These are phyloP conservation scores for Yamadazyma pseudoaaseri DNA, from an alignment of 1,139 yeast species.

Conservation along the genomic window DNA sequence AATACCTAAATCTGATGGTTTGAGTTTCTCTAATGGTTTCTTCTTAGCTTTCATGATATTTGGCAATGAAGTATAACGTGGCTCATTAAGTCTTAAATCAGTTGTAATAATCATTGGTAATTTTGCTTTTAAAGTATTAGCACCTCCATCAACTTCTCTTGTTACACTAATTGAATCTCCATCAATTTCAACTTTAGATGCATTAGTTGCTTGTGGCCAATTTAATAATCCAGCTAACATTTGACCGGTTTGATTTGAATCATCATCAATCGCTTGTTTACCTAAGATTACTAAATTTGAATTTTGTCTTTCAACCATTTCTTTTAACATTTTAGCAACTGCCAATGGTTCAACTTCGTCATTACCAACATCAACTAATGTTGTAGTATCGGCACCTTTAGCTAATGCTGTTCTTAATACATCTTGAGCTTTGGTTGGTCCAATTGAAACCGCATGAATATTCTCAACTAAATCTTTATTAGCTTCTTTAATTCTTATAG, in stretches of 20 bases:
- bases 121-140: conserved; percentile 73
- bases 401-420: conserved; percentile 88
- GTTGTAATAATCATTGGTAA: conserved; percentile 89
- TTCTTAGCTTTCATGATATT: conserved; percentile 98
- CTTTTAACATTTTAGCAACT: conserved; percentile 80
- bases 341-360: conserved; percentile 80
- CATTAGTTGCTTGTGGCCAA: conserved; percentile 99
- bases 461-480: conserved; percentile 71
- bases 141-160: conserved; percentile 94
- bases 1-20: conserved; percentile 69
- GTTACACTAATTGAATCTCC: conserved; percentile 70
- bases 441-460: conserved; percentile 91
- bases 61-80: conserved; percentile 90
- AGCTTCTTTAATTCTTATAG: conserved; percentile 71
- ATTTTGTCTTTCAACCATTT: conserved; percentile 67
- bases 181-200: conserved; percentile 75
- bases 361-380: conserved; percentile 78
- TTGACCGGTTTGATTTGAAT: conserved; percentile 95
- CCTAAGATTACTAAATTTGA: conserved; percentile 85
- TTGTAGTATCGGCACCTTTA: conserved; percentile 87
- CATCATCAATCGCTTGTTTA: conserved; percentile 96
- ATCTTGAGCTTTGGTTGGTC: conserved; percentile 85
- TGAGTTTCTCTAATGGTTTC: conserved; percentile 79
- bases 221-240: conserved; percentile 90
- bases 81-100: conserved; percentile 89